Conservation (phyloP, 1,139 yeast species). For the Suhomyces bribrorum region DNA sequence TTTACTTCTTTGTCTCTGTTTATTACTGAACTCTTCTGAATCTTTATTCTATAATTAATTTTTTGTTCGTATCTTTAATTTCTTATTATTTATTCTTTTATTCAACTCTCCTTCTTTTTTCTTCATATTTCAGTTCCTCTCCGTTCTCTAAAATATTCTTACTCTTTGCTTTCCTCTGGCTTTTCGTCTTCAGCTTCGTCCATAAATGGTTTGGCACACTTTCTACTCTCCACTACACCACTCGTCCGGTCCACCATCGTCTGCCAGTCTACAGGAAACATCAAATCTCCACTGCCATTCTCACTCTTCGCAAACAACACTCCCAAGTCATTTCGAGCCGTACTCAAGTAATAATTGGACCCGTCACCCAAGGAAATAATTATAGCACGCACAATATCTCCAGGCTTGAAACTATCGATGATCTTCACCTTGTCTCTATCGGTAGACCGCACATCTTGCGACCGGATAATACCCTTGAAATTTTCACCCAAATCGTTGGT, state of each 20-base stretch:
- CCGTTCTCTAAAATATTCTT: too few relatives aligned
- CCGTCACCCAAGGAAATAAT: conserved; percentile 93
- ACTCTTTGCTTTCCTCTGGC: too few relatives aligned
- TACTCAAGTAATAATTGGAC: conserved; percentile 80
- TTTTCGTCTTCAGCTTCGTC: not conserved
- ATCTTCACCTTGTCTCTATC: conserved; percentile 87
- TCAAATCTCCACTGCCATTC: conserved; percentile 71
- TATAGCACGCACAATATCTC: conserved; percentile 85
- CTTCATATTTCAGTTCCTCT: not conserved
- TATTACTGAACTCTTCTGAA: too few relatives aligned
- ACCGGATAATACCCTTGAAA: conserved; percentile 83
- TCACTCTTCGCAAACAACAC: conserved; percentile 81
- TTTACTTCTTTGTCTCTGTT: too few relatives aligned
- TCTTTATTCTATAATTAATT: too few relatives aligned
- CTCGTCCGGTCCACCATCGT: conserved; percentile 80
- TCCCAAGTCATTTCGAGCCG: conserved; percentile 90
- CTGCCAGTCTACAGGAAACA: conserved; percentile 96
- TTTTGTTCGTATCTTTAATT: too few relatives aligned
- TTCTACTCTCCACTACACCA: conserved; percentile 76
- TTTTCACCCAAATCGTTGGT: conserved; percentile 83
- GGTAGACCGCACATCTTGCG: conserved; percentile 87
- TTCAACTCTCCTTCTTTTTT: not conserved
- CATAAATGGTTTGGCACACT: conserved; percentile 92
- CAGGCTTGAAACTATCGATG: conserved; percentile 80
- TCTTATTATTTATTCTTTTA: too few relatives aligned